Conservation (phyloP, 768 basidiomycete species). For the Xerocomellus amylosporus region DNA sequence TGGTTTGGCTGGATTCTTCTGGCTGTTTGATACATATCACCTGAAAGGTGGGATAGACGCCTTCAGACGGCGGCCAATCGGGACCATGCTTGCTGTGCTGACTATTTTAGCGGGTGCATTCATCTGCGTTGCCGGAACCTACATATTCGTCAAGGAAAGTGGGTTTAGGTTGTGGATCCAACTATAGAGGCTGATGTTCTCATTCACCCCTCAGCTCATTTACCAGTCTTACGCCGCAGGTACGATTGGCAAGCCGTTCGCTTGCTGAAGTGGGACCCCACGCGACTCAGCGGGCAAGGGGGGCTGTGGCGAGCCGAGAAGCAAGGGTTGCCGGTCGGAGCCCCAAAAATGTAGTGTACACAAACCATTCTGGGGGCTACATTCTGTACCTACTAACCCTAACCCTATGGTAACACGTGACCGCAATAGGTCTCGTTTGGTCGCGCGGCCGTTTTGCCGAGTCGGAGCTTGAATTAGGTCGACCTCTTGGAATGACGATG, state of each 20-base stretch:
- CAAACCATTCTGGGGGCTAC: too few species aligned
- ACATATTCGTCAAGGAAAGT: constrained; percentile 49
- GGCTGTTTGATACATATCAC: constrained; percentile 48
- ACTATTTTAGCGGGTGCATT: constrained; percentile 46
- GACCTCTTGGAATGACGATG: too few species aligned
- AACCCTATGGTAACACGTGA: too few species aligned
- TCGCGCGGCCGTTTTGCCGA: too few species aligned
- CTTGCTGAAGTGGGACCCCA: constrained; percentile 26
- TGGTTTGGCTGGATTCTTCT: constrained; percentile 51
- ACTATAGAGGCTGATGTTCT: not conserved
- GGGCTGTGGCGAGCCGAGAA: too few species aligned
- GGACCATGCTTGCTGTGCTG: constrained; percentile 33
- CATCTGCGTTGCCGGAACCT: constrained; percentile 42
- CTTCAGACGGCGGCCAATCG: constrained; percentile 33
- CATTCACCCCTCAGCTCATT: constrained; percentile 38
- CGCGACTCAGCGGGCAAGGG: too few species aligned
- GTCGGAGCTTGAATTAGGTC: too few species aligned
- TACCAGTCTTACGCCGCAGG: constrained; percentile 38
- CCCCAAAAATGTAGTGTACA: too few species aligned
- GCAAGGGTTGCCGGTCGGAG: too few species aligned
- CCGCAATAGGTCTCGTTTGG: too few species aligned
- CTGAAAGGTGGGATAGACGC: constrained; percentile 36
- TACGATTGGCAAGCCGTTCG: constrained; percentile 47
- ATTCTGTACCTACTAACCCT: too few species aligned
- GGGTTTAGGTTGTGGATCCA: not conserved